These are phyloP conservation scores for Plasmodium relictum DNA, from an alignment of 169 alveolate species.

Conservation along the genomic window DNA sequence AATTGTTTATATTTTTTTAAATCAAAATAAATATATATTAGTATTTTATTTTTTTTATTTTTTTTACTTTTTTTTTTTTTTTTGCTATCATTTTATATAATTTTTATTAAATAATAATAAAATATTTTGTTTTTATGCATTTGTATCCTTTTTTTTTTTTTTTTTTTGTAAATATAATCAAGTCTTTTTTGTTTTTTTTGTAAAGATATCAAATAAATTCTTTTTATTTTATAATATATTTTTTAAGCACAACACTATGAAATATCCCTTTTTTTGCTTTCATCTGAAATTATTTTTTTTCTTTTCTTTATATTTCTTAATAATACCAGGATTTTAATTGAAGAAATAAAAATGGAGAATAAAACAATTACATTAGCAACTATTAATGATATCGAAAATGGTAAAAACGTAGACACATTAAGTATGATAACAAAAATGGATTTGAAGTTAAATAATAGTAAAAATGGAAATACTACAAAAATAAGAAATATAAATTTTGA, in stretches of 20 bases:
- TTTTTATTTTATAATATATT: background rate
- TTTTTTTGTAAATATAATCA: too few relatives aligned
- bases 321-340: background rate
- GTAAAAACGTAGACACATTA: conserved; percentile 62
- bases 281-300: background rate
- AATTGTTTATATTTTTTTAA: too few relatives aligned
- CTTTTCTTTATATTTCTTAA: background rate
- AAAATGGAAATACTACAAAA: conserved; percentile 26
- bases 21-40: too few relatives aligned
- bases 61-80: too few relatives aligned
- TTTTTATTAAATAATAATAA: too few relatives aligned
- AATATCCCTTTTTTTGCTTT: background rate
- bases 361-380: conserved; percentile 48
- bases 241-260: background rate
- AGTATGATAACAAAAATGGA: conserved; percentile 64
- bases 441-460: conserved; percentile 25
- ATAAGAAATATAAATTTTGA: conserved; percentile 48
- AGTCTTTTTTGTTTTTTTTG: background rate
- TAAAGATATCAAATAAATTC: background rate
- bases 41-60: too few relatives aligned
- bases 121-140: too few relatives aligned
- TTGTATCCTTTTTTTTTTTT: too few relatives aligned
- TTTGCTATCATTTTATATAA: too few relatives aligned
- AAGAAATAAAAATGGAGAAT: conserved; percentile 33
- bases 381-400: conserved; percentile 66